Base-by-base conservation (phyloP, 2,329 filamentous ascomycete species). In the Talaromyces islandicus region DNA sequence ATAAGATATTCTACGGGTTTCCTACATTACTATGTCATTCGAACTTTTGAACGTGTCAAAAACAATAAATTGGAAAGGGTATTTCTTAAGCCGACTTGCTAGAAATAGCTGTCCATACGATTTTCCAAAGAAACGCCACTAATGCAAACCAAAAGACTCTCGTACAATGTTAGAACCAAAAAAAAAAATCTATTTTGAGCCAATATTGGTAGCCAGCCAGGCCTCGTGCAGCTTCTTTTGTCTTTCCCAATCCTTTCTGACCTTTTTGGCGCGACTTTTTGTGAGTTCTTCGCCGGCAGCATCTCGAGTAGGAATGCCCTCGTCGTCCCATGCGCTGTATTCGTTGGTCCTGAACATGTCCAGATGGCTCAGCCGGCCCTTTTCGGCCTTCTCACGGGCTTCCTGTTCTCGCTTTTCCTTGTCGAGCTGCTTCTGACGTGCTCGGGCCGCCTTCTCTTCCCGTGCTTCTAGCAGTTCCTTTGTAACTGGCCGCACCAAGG, bases 161-260 rank as follows among this genome's bases (percentile, higher is more conserved):
- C 7, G 24, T 32, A n/a, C 38, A 55, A 17, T 52, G 12, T 19
- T 27, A 7, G 1, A 50, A 4, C 43, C 46, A 48, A 48, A 21
- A 24, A 14, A 35, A 14, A 35, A 35, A 35, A 14, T 21, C 25
- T 53, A 53, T 51, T 46, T 54, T 11, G 57, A 48, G 14, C 57
- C 56, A n/a, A 58, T 41, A 17, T 56, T 59, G 10, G 43, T 27
- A 21, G 52, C 66, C 57, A 75, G 60, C 73, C 78, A 89, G 63
- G 87, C 85, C 64, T 92, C 88, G 72, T 92, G 88, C 61, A 84
- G 73, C 82, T 93, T 95, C 81, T 92, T 94, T 79, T 97, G 93
- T 71, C 82, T 87, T 67, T 95, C 89, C 90, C 90, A 96, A 59
- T 91, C 88, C 80, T 97, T 97, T 77, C 82, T 87, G 67, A 96